Evolutionary conservation across 305 asterid genomes (phyloP), one percentile per base, ranked within the genome.

Genomic region (Solanum chacoense): DNA sequence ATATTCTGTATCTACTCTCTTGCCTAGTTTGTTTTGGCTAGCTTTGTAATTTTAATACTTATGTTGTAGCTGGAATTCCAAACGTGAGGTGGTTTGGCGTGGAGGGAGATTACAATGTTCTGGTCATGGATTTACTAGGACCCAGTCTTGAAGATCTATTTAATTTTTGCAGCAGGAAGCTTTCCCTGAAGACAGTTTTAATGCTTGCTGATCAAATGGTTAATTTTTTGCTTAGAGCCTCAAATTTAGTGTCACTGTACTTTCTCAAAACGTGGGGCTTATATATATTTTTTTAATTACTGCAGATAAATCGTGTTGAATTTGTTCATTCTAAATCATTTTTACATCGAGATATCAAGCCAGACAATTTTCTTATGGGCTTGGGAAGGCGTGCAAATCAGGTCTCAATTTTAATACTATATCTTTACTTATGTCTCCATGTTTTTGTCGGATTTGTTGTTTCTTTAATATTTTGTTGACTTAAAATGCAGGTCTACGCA

Each of bases 341-440:
- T 94, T 92, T 97, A 85, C 99, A 97, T 90, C 96, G 99, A 84
- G 99, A 97, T 91, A 96, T 96, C 91, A 96, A 97, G 92, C 98
- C 99, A 20, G 99, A 97, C 92, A 97, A 97, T 91, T 97, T 97
- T 89, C 99, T 97, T 85, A 97, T 97, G 99, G 99, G 99, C 67
- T 93, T 96, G 93, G 98, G 98, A 88, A 89, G 98, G 75, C 99
- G 98, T 90, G 98, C 98, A 86, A 94, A 96, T 88, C 99, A 97
- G 98, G 99, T 97, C 37, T 18, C 63, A 29, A 31, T 16, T 78
- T 36, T 26, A 29, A 29, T 35, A 63, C 77, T 76, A 14, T 45
- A 37, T 83, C 73, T 45, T 55, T 84, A 29, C 81, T 89, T 76
- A 6, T 85, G 29, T 42, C 79, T 50, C 80, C 24, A 40, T 0